A percentile compares a stretch with the other conserved stretches of the same genome.
phyloP scores from a whole-genome alignment of 106 monocot species.

The Apostasia ramifera region DNA sequence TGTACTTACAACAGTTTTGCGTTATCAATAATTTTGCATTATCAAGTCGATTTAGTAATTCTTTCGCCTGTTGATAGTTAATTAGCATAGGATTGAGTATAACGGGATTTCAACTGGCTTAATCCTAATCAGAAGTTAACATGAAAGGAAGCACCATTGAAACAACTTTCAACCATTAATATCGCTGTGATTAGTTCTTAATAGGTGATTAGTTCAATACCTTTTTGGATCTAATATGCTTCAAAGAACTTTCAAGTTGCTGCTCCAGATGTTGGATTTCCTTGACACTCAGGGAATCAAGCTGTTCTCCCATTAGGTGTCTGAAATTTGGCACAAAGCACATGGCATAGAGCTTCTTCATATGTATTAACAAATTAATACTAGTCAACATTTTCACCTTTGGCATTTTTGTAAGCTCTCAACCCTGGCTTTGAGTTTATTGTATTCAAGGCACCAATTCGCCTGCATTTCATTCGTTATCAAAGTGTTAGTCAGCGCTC shows the following conservation, averaged over 20 bases:
- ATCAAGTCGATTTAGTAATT: too few relatives aligned
- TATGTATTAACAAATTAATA: background rate
- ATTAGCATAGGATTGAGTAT: too few relatives aligned
- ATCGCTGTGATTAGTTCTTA: too few relatives aligned
- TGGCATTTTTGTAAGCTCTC: slow-evolving; percentile 6
- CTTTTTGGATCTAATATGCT: slow-evolving; percentile 50
- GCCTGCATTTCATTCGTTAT: slow-evolving; percentile 3
- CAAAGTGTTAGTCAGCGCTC: background rate
- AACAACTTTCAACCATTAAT: too few relatives aligned
- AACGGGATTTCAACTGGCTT: too few relatives aligned
- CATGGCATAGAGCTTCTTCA: background rate
- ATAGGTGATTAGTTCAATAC: slow-evolving; percentile 14
- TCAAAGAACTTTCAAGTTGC: slow-evolving; percentile 56
- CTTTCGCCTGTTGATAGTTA: too few relatives aligned
- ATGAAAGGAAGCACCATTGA: too few relatives aligned
- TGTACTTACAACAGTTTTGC: too few relatives aligned
- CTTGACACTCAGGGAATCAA: slow-evolving; percentile 37
- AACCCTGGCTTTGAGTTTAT: slow-evolving; percentile 3
- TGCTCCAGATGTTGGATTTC: slow-evolving; percentile 57
- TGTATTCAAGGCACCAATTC: slow-evolving; percentile 6
- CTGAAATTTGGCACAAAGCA: slow-evolving; percentile 15
- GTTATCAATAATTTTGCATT: too few relatives aligned
- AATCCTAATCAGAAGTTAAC: too few relatives aligned
- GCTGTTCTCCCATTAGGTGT: slow-evolving; percentile 52
- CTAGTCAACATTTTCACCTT: background rate